Percentiles rank a stretch among this genome's conserved stretches.
phyloP scores from a whole-genome alignment of 2,329 filamentous ascomycete genomes.

The Ceratocystis cacaofunesta region DNA sequence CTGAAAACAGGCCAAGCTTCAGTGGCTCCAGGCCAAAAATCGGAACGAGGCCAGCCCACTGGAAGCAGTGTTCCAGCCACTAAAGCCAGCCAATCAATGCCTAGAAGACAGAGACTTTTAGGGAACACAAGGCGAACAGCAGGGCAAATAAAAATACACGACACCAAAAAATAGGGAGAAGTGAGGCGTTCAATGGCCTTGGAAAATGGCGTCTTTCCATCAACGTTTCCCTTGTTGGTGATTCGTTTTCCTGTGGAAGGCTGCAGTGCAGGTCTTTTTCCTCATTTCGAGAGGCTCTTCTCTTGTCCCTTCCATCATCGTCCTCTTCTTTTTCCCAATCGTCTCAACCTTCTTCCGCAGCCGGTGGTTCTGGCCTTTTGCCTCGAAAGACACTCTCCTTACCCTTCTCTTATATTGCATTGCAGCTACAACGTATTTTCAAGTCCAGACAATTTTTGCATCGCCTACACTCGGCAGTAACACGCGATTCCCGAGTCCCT shows the following conservation, averaged over 20 bases:
- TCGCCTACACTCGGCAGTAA: slow-evolving; percentile 10
- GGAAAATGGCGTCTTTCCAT: neutral
- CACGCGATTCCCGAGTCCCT: slow-evolving; percentile 11
- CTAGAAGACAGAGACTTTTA: neutral
- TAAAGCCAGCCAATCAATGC: neutral
- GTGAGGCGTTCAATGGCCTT: neutral
- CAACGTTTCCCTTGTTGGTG: neutral
- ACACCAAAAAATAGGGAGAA: neutral
- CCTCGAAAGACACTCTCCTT: neutral
- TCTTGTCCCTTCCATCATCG: neutral
- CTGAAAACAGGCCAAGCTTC: neutral
- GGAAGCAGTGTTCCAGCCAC: neutral
- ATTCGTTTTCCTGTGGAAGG: neutral
- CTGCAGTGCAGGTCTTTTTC: neutral
- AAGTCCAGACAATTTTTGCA: neutral
- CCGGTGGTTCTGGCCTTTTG: no score
- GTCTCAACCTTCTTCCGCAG: neutral
- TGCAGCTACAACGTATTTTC: neutral
- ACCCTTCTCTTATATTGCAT: neutral
- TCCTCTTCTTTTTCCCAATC: neutral
- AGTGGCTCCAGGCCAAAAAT: neutral
- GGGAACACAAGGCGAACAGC: neutral
- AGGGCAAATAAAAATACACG: neutral
- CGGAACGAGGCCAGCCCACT: neutral
- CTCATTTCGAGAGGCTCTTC: neutral